Conservation (phyloP, 352 stramenopile species). For the Lagenidium sp. region DNA sequence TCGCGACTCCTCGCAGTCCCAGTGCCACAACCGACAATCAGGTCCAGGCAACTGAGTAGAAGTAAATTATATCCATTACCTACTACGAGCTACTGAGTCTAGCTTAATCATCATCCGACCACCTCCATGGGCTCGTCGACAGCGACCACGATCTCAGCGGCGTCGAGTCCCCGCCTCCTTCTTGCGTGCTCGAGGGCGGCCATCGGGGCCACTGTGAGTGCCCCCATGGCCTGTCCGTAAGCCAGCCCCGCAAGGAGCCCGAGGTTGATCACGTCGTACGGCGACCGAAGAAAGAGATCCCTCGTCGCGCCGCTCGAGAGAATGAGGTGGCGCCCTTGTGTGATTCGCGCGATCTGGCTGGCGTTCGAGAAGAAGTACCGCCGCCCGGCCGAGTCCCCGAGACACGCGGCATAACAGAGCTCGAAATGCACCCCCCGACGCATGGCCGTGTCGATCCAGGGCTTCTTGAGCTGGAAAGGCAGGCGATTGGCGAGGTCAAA, state of each 20-base stretch:
- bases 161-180: slow-evolving; percentile 35
- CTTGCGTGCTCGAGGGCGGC: slow-evolving; percentile 54
- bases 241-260: slow-evolving; percentile 63
- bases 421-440: slow-evolving; percentile 72
- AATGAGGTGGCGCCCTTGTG: slow-evolving; percentile 54
- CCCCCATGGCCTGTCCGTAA: slow-evolving; percentile 59
- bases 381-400: slow-evolving; percentile 63
- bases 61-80: too few relatives aligned
- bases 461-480: slow-evolving; percentile 69
- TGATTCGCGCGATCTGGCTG: slow-evolving; percentile 66
- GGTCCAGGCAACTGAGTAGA: too few relatives aligned
- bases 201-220: slow-evolving; percentile 40
- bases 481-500: slow-evolving; percentile 75
- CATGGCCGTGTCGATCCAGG: slow-evolving; percentile 60
- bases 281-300: slow-evolving; percentile 68
- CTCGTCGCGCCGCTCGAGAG: slow-evolving; percentile 64
- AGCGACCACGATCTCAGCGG: slow-evolving; percentile 50
- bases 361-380: slow-evolving; percentile 86
- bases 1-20: neutral
- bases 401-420: slow-evolving; percentile 67
- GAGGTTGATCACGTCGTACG: slow-evolving; percentile 78
- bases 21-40: too few relatives aligned
- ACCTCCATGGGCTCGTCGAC: slow-evolving; percentile 54
- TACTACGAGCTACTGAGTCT: too few relatives aligned
- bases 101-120: too few relatives aligned